Base-by-base conservation (phyloP, 164 flowering plant genomes). In the Piper betle region DNA sequence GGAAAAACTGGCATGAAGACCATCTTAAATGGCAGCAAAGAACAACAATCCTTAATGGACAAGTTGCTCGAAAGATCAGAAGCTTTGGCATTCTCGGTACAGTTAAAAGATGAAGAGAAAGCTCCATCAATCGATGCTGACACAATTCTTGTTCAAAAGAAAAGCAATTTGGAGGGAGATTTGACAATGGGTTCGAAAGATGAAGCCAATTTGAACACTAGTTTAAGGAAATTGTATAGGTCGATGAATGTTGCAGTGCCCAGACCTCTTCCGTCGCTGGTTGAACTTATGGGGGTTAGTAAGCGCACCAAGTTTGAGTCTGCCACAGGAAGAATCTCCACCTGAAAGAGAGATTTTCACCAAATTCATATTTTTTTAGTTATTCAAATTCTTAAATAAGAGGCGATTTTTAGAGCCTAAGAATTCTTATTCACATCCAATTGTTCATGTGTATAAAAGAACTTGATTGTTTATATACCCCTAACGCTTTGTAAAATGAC, bases 161-260 rank as follows among this genome's bases (percentile, higher is more conserved):
- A 17, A 63, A 61, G 61, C 33, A 66, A 43, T 39, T 20, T 15
- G 59, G 64, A 40, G 58, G 68, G 72, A 69, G 60, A 37, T 15
- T 60, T 62, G 54, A 40, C 25, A 52, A 60, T 66, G 59, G 62
- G 59, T 17, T 19, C 66, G 9, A 50, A 33, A 11, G 66, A 37
- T 41, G 72, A 62, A 38, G 62, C 64, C 50, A 62, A 70, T 5
- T 60, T 71, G 6, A 59, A 61, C 69, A 80, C 78, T 10, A 70
- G 69, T 56, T 50, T 91, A 62, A 82, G 84, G 64, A 82, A 76
- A 68, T 55, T 84, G 62, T 91, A 88, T 69, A 82, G 96, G 66
- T 83, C 85, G 9, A 82, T 78, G 87, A 80, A 86, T 73, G 83
- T 81, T 19, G 82, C 89, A 38, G 96, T 91, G 33, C 96, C 97